These are phyloP conservation scores for Royoungia palumana DNA, from an alignment of 768 basidiomycete species.

Conservation along the genomic window DNA sequence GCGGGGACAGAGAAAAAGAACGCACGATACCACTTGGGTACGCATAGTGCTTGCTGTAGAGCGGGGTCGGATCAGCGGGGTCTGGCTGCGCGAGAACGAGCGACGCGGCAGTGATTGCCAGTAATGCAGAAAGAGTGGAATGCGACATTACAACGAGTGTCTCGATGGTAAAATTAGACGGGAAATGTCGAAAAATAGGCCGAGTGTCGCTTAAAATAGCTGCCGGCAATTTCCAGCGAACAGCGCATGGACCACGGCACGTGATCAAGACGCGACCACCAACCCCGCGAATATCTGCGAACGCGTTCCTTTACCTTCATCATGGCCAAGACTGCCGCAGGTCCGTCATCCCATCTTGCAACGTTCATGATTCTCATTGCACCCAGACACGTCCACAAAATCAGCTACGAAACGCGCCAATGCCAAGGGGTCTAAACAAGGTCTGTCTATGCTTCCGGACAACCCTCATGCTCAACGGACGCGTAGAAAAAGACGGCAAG, in stretches of 20 bases:
- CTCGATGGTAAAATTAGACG: neutral
- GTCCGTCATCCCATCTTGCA: conserved; percentile 26
- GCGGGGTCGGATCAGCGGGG: conserved; percentile 44
- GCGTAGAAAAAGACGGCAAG: conserved; percentile 41
- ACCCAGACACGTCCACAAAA: conserved; percentile 53
- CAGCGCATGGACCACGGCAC: conserved; percentile 25
- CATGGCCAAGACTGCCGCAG: conserved; percentile 54
- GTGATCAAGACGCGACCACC: conserved; percentile 30
- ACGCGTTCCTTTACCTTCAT: conserved; percentile 9
- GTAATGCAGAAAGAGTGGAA: no score
- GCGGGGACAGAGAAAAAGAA: neutral
- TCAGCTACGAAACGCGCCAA: conserved; percentile 54
- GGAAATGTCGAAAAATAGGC: neutral
- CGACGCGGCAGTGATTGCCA: conserved; percentile 27
- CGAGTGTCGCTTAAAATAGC: conserved; percentile 20
- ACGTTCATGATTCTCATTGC: conserved; percentile 1
- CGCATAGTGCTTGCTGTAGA: conserved; percentile 43
- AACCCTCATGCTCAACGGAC: neutral
- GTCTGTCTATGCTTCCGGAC: conserved; percentile 23
- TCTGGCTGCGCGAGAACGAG: conserved; percentile 32
- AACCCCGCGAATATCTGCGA: conserved; percentile 3
- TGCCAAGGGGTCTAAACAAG: conserved; percentile 39
- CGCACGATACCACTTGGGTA: conserved; percentile 45
- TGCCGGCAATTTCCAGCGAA: conserved; percentile 6
- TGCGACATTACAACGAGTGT: neutral